Evolutionary conservation across 2,329 filamentous ascomycete species (phyloP).

Genomic region (Cladophialophora psammophila): DNA sequence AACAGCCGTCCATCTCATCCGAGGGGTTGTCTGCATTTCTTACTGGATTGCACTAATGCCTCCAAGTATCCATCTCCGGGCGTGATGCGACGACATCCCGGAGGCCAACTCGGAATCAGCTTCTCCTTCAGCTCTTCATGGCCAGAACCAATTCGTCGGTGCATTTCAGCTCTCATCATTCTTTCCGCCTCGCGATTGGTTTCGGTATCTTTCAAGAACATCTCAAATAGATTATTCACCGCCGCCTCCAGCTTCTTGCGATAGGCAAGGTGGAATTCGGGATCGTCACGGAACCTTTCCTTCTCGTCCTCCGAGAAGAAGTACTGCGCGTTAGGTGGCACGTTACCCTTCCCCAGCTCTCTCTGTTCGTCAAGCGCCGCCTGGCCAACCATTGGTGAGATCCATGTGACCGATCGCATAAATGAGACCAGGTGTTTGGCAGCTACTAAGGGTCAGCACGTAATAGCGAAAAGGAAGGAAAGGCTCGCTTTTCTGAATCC

Average conservation of each 20-base stretch:
- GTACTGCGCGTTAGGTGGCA: slow-evolving; percentile 15
- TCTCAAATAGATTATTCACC: slow-evolving; percentile 53
- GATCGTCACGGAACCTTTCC: slow-evolving; percentile 50
- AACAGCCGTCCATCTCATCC: no score
- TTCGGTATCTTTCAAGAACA: slow-evolving; percentile 53
- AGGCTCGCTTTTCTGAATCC: slow-evolving; percentile 44
- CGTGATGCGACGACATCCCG: slow-evolving; percentile 57
- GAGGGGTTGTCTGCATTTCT: no score
- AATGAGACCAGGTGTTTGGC: slow-evolving; percentile 43
- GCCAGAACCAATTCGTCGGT: slow-evolving; percentile 51
- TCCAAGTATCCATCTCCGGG: slow-evolving; percentile 61
- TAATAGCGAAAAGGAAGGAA: no score
- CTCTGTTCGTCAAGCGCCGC: slow-evolving; percentile 10
- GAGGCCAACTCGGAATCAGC: slow-evolving; percentile 37
- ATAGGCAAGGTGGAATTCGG: slow-evolving; percentile 52
- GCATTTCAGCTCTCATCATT: slow-evolving; percentile 54
- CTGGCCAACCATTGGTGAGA: slow-evolving; percentile 19
- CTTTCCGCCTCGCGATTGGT: slow-evolving; percentile 50
- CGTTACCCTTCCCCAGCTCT: neutral
- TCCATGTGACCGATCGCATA: slow-evolving; percentile 43
- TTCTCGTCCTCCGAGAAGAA: slow-evolving; percentile 28
- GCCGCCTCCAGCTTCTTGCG: slow-evolving; percentile 54
- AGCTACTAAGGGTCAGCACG: no score
- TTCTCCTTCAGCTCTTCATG: slow-evolving; percentile 53
- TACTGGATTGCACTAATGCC: slow-evolving; percentile 48